Percentiles rank a stretch among this genome's conserved stretches.
These are phyloP conservation scores for Fusarium sambucinum DNA, from an alignment of 2,329 filamentous ascomycete species.

Conservation along the genomic window DNA sequence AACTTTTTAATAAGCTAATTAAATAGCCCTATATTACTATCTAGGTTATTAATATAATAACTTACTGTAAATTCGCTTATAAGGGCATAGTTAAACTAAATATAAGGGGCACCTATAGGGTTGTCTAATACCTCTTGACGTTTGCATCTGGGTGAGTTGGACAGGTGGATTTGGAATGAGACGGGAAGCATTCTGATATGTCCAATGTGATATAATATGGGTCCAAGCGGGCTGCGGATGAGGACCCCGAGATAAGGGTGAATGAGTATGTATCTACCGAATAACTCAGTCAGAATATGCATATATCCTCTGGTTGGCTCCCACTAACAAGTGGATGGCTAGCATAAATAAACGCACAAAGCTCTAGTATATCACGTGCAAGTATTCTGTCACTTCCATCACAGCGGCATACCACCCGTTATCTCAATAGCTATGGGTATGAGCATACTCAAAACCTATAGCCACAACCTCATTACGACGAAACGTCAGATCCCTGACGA, in stretches of 20 bases:
- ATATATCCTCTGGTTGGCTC: not conserved
- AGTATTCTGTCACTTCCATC: conserved; percentile 3
- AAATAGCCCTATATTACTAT: no score
- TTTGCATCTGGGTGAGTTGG: conserved; percentile 25
- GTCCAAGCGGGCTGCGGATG: conserved; percentile 12
- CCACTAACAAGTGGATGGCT: rapidly evolving
- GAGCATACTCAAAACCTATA: conserved; percentile 4
- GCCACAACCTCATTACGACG: conserved; percentile 14
- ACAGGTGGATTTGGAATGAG: conserved; percentile 21
- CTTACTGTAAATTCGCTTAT: no score
- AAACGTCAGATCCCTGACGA: conserved; percentile 27
- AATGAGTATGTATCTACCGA: conserved; percentile 16
- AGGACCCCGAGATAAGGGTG: conserved; percentile 31
- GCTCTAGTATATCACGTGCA: rapidly evolving
- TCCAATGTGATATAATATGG: conserved; percentile 1
- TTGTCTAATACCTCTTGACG: no score
- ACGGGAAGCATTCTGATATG: conserved; percentile 25
- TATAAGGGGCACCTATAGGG: no score
- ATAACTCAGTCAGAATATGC: rapidly evolving
- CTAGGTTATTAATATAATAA: no score
- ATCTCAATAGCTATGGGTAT: not conserved
- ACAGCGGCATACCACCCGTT: not conserved
- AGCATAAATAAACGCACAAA: not conserved
- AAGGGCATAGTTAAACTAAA: no score
- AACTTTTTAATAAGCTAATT: no score